Percentiles rank a stretch among this genome's conserved stretches.
phyloP scores from a whole-genome alignment of 2,329 filamentous ascomycete genomes.

The Lasiodiplodia sp. region DNA sequence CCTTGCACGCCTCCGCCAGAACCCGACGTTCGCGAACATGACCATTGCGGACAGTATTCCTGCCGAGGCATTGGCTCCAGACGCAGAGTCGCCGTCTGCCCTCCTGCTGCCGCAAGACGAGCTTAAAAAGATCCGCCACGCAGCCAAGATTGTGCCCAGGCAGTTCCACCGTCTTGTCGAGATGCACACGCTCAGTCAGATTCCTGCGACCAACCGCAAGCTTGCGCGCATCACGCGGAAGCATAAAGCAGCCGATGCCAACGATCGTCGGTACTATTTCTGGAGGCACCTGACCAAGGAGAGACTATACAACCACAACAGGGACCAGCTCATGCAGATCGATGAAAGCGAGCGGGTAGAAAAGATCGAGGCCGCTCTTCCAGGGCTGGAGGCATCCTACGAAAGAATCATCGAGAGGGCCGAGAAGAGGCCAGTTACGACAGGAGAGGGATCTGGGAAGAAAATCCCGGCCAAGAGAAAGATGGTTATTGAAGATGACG shows the following conservation, averaged over 20 bases:
- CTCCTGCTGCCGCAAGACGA: slow-evolving; percentile 67
- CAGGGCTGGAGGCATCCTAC: slow-evolving; percentile 75
- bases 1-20: slow-evolving; percentile 67
- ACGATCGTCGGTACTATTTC: slow-evolving; percentile 70
- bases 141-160: slow-evolving; percentile 76
- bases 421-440: slow-evolving; percentile 42
- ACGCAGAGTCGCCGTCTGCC: slow-evolving; percentile 57
- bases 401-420: slow-evolving; percentile 66
- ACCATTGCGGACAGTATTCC: slow-evolving; percentile 58
- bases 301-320: slow-evolving; percentile 77
- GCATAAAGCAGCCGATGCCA: slow-evolving; percentile 59
- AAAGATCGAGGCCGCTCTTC: slow-evolving; percentile 74
- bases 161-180: slow-evolving; percentile 79
- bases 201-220: slow-evolving; percentile 58
- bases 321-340: slow-evolving; percentile 73
- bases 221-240: slow-evolving; percentile 54
- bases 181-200: slow-evolving; percentile 72
- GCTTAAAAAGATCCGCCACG: slow-evolving; percentile 61
- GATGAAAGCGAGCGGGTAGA: slow-evolving; percentile 72
- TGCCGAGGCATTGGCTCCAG: slow-evolving; percentile 60
- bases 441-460: slow-evolving; percentile 34
- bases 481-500: slow-evolving; percentile 46
- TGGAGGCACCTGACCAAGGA: slow-evolving; percentile 82
- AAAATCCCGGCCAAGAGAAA: slow-evolving; percentile 44
- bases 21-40: slow-evolving; percentile 65